Evolutionary conservation across 2,329 filamentous ascomycete genomes (phyloP), one percentile per base, ranked within the genome.

Genomic region (Stagonosporopsis tanaceti): DNA sequence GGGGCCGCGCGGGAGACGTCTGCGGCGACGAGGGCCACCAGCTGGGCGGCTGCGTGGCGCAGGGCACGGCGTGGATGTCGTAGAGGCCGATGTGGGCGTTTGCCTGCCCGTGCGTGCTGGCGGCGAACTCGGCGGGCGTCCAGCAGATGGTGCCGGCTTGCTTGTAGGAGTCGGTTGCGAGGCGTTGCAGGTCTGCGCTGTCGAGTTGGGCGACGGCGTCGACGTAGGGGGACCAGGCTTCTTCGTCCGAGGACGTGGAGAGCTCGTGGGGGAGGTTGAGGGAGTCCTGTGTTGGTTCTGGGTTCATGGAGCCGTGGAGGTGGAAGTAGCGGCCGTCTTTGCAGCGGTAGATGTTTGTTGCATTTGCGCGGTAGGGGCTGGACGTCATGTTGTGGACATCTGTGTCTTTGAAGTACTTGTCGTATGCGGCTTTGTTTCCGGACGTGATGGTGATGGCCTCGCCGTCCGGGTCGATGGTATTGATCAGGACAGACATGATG

Each of bases 291-390:
- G 77, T 78, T 2, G 77, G 77, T 3, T 78, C 75, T 0, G 80
- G 77, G 53, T 84, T 81, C 78, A 83, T 79, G 37, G 67, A 71
- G 6, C 80, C 81, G 57, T 83, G 81, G 0, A 80, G 48, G 61
- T 83, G 81, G 63, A 81, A 83, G 62, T 72, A 83, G 17, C 77
- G 65, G 0, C 70, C 76, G 54, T 83, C 80, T 54, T 77, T 78
- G 15, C 77, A 80, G 14, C 72, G 70, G 63, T 83, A 83, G 42
- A 83, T 81, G 50, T 82, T 82, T 0, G 81, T 81, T 12, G 76
- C 74, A 2, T 68, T 63, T 2, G 51, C 60, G 25, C 75, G 71
- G 57, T 78, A 73, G 17, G 58, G 35, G 25, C 47, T 68, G 1
- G 53, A 64, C 14, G 38, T 50, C 6, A 50, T 46, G 6, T 63